These are phyloP conservation scores for Microbotryum scabiosae DNA, from an alignment of 1,284 basidiomycete genomes.

Conservation along the genomic window DNA sequence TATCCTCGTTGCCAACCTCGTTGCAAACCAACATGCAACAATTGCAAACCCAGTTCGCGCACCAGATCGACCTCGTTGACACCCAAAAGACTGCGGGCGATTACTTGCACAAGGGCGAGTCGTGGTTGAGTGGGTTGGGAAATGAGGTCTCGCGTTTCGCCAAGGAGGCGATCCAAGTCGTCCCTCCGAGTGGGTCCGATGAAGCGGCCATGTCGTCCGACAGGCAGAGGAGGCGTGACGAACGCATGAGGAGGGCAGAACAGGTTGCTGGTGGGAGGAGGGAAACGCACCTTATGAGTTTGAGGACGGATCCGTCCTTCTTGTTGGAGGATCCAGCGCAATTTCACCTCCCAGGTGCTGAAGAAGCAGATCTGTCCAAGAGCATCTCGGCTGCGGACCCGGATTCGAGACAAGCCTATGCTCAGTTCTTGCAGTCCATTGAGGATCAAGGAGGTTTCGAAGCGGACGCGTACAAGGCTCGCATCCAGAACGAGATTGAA, in stretches of 20 bases:
- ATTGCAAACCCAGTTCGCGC: conserved; percentile 24
- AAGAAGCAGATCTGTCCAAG: not conserved
- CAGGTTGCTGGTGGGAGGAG: conserved; percentile 57
- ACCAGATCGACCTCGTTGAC: conserved; percentile 24
- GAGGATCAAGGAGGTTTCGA: conserved; percentile 22
- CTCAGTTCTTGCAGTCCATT: conserved; percentile 44
- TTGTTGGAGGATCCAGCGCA: conserved; percentile 63
- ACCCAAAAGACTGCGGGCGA: conserved; percentile 23
- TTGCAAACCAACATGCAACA: conserved; percentile 18
- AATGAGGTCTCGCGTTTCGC: conserved; percentile 28
- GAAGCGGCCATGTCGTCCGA: conserved; percentile 24
- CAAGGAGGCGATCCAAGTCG: conserved; percentile 75
- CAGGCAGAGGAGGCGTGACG: conserved; percentile 20
- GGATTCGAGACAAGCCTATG: conserved; percentile 52
- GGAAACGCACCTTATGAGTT: conserved; percentile 62
- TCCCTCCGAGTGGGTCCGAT: conserved; percentile 53
- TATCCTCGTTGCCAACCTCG: conserved; percentile 6
- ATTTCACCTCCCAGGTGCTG: not conserved
- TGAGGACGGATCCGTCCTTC: conserved; percentile 66
- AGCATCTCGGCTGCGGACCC: conserved; percentile 35
- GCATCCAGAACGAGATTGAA: conserved; percentile 46
- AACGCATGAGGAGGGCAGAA: conserved; percentile 43
- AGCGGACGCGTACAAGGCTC: conserved; percentile 11
- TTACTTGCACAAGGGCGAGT: conserved; percentile 32
- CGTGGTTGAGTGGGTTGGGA: conserved; percentile 28